Percentiles rank a stretch among this genome's conserved stretches.
Evolutionary conservation across 345 rosid species (phyloP).

Genomic region (Mercurialis annua): DNA sequence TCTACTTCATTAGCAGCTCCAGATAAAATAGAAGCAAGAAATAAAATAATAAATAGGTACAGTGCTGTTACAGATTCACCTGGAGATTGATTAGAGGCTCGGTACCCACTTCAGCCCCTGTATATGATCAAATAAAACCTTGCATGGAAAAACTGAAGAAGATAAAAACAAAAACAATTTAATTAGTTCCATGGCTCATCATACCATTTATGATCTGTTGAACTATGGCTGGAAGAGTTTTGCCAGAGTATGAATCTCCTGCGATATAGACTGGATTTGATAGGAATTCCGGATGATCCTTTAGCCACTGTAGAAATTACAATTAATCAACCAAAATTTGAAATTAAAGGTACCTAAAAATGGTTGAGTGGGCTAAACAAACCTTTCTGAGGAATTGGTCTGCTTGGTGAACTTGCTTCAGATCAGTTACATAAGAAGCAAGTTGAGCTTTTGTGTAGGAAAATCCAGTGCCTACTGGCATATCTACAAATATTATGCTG

Average conservation of each 20-base stretch:
- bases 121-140: background rate
- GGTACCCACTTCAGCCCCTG: conserved; percentile 56
- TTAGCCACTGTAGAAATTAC: conserved; percentile 47
- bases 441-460: conserved; percentile 48
- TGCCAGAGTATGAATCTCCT: conserved; percentile 78
- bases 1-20: background rate
- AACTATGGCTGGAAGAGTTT: conserved; percentile 45
- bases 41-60: background rate
- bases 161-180: background rate
- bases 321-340: background rate
- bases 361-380: background rate
- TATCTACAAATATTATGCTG: conserved; percentile 64
- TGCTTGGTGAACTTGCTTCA: conserved; percentile 43
- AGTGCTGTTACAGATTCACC: conserved; percentile 30
- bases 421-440: conserved; percentile 46
- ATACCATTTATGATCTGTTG: conserved; percentile 55
- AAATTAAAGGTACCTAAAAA: background rate
- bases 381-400: conserved; percentile 57
- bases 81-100: conserved; percentile 51
- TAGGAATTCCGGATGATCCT: conserved; percentile 48
- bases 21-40: background rate
- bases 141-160: background rate
- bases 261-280: conserved; percentile 53
- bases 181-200: background rate
- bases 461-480: conserved; percentile 77